Percentiles rank a stretch among this genome's conserved stretches.
These are phyloP conservation scores for Lasiosphaeriaceae sp. DNA, from an alignment of 495 filamentous ascomycete genomes.

Conservation along the genomic window DNA sequence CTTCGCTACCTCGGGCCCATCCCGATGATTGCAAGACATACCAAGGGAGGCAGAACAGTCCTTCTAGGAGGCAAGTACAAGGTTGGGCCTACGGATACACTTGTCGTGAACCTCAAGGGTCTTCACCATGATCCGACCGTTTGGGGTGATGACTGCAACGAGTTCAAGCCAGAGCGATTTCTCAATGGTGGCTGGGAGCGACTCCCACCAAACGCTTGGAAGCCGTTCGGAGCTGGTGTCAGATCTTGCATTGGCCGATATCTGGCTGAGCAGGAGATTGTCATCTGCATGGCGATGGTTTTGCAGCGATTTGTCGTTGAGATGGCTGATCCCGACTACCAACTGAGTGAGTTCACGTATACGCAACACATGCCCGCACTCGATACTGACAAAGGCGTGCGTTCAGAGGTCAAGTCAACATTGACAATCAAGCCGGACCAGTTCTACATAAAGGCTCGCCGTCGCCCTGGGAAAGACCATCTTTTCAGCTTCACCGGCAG, in stretches of 20 bases:
- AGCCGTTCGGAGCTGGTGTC: conserved; percentile 50
- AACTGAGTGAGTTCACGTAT: conserved; percentile 34
- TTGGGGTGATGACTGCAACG: conserved; percentile 26
- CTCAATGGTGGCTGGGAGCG: conserved; percentile 48
- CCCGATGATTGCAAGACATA: conserved; percentile 24
- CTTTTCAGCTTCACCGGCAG: conserved; percentile 13
- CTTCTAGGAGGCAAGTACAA: conserved; percentile 55
- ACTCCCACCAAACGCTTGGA: conserved; percentile 45
- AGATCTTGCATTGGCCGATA: conserved; percentile 36
- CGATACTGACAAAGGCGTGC: background rate
- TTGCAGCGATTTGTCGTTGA: conserved; percentile 50
- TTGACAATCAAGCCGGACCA: conserved; percentile 66
- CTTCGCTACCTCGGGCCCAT: conserved; percentile 58
- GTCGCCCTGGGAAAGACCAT: conserved; percentile 44
- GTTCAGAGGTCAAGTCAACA: conserved; percentile 47
- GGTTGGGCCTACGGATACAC: conserved; percentile 48
- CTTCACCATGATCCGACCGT: conserved; percentile 34
- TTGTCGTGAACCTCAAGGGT: conserved; percentile 51
- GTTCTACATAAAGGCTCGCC: conserved; percentile 55
- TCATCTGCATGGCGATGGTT: conserved; percentile 43
- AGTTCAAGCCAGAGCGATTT: conserved; percentile 48
- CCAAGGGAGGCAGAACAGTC: conserved; percentile 5
- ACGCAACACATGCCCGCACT: background rate
- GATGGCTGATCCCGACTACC: conserved; percentile 50
- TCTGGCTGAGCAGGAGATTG: conserved; percentile 52